phyloP scores from a whole-genome alignment of 768 basidiomycete species.

The Lactarius akahatsu region DNA sequence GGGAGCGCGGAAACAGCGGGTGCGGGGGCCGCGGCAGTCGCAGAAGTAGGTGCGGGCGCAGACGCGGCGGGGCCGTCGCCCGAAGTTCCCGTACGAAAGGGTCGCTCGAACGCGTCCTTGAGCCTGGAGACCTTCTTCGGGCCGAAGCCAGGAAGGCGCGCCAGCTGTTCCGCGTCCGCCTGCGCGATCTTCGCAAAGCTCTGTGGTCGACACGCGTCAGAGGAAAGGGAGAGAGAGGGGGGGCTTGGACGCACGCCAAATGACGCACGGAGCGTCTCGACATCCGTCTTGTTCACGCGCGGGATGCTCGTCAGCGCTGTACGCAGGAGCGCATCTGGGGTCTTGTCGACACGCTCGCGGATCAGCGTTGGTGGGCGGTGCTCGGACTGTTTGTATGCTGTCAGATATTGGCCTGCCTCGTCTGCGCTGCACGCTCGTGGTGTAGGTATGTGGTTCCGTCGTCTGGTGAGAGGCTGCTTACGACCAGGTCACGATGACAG shows the following conservation, averaged over 20 bases:
- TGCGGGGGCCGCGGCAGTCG: not conserved
- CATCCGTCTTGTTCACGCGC: slow-evolving; percentile 97
- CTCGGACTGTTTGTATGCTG: slow-evolving; percentile 91
- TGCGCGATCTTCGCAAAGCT: slow-evolving; percentile 81
- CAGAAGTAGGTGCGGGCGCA: not conserved
- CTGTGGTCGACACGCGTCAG: slow-evolving; percentile 41
- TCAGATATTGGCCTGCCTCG: slow-evolving; percentile 89
- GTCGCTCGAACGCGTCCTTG: slow-evolving; percentile 87
- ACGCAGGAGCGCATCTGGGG: slow-evolving; percentile 78
- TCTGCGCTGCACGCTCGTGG: slow-evolving; percentile 57
- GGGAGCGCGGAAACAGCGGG: too few relatives aligned
- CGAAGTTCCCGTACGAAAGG: slow-evolving; percentile 71
- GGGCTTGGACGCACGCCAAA: slow-evolving; percentile 67
- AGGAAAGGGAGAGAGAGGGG: not conserved
- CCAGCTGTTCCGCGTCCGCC: slow-evolving; percentile 70
- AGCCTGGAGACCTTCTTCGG: slow-evolving; percentile 91
- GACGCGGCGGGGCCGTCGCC: slow-evolving; percentile 34
- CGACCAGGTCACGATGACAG: slow-evolving; percentile 92
- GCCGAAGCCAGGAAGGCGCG: slow-evolving; percentile 88
- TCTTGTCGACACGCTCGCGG: slow-evolving; percentile 91
- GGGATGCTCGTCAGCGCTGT: slow-evolving; percentile 83
- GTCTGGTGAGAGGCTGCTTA: slow-evolving; percentile 39
- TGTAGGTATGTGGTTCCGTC: not conserved
- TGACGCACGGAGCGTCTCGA: slow-evolving; percentile 86
- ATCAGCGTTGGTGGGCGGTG: slow-evolving; percentile 91